Evolutionary conservation across 1,284 basidiomycete genomes (phyloP), one percentile per base, ranked within the genome.

Genomic region (Amylostereum areolatum): DNA sequence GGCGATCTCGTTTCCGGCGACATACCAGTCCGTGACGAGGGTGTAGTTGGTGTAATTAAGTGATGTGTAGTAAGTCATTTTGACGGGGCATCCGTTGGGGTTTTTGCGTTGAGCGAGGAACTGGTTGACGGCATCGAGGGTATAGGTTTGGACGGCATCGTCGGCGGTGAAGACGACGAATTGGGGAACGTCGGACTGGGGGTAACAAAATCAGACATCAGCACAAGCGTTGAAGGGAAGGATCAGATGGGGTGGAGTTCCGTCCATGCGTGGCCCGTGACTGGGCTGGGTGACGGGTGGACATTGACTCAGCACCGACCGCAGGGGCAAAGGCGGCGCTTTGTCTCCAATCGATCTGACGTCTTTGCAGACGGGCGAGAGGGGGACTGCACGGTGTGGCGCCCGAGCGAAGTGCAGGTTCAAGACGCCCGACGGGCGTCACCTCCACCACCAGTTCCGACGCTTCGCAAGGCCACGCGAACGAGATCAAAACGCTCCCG

Each of bases 1-100:
- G n/a, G 84, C 88, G 54, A 92, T 87, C 62, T 92, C 89, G 64
- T 92, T 91, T 34, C 89, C 89, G 5, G 83, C 83, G 40, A 91
- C 86, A 64, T 73, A 91, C 83, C 84, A 90, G 64, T 92, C 87
- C 68, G 89, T 92, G 44, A 92, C 85, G 55, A 85, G 73, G 1
- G 84, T 83, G 63, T 83, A 89, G 62, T 89, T 89, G 30, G 89
- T 91, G 65, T 83, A 91, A 55, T 78, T 78, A 46, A 89, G 69
- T 3, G 82, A 85, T 5, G 78, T 80, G 64, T 78, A 88, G 66
- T 87, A 89, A 27, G 85, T 87, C 79, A 84, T 88, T 65, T 80
- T 83, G 9, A 81, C 78, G 9, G 64, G 57, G 64, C 89, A 92
- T n/a, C 88, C 88, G 59, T 92, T 91, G 27, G 89, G 89, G 59